Base-by-base conservation (phyloP, 257 asterid genomes). In the Capsicum pubescens region DNA sequence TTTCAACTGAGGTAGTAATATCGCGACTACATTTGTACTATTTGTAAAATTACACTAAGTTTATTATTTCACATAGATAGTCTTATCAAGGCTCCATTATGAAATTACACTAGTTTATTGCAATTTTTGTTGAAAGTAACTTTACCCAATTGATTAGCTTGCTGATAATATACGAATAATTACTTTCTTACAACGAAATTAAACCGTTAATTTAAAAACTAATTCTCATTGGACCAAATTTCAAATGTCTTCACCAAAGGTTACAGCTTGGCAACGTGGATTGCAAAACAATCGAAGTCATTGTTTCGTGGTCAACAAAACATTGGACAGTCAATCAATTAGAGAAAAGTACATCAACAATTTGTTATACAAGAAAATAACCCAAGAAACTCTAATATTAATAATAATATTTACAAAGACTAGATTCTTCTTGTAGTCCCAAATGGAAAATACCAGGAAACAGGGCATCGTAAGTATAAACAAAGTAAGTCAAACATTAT, bases 351-450 rank as follows among this genome's bases (percentile, higher is more conserved):
- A 76, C 52, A 3, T 8, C 3, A 76, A 0, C 61, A 21, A 74
- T 12, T 12, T 74, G 61, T 76, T 13, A 48, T 19, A 54, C 48
- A 1, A 21, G 19, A 52, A 76, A 21, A 4, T 1, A 76, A 76
- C 16, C 13, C 10, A n/a, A 46, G 6, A 16, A 8, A 42, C 15
- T 44, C 39, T 71, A 35, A 36, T 42, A 64, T 32, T 63, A 63
- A 21, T 66, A 66, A 76, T 52, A 54, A 77, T 77, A 54, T 54
- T 77, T 77, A 77, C 81, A 77, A 26, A 77, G 81, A 77, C 81
- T 77, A 77, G 64, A 26, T 54, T 77, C 81, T 77, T 54, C 15
- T 52, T 21, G 81, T 17, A 21, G 81, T 54, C 81, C 63, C 50
- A 77, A 26, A 54, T 26, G 64, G 81, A 54, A 64, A 77, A 52